Percentiles rank a stretch among this genome's conserved stretches.
phyloP scores from a whole-genome alignment of 2,329 filamentous ascomycete genomes.

The Trichoderma lentiforme region DNA sequence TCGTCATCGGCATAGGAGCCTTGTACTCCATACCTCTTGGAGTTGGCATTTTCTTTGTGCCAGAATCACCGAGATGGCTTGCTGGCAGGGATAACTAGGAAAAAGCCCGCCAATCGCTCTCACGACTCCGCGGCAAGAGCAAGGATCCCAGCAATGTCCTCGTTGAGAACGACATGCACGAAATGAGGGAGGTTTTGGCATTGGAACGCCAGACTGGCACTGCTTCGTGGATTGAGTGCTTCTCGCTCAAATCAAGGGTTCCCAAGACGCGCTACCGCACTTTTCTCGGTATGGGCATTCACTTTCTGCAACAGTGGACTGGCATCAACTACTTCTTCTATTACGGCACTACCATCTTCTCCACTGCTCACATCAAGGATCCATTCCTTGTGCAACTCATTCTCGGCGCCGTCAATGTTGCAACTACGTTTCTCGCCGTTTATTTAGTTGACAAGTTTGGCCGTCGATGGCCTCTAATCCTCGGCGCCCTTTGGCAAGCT shows the following conservation, averaged over 20 bases:
- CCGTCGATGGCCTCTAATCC: conserved; percentile 63
- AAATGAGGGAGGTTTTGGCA: conserved; percentile 48
- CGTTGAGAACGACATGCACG: conserved; percentile 51
- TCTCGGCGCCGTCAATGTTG: conserved; percentile 64
- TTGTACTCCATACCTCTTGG: conserved; percentile 51
- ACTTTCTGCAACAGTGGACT: conserved; percentile 66
- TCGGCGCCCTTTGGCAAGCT: conserved; percentile 66
- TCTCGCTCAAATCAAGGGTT: conserved; percentile 49
- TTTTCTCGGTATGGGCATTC: conserved; percentile 58
- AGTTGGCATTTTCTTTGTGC: conserved; percentile 50
- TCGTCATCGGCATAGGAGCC: conserved; percentile 57
- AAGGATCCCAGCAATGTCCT: conserved; percentile 42
- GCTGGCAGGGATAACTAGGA: conserved; percentile 47
- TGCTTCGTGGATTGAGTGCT: conserved; percentile 57
- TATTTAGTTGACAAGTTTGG: conserved; percentile 67
- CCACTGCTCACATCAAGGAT: conserved; percentile 62
- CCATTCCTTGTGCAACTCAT: conserved; percentile 67
- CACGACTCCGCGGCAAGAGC: conserved; percentile 51
- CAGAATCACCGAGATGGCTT: conserved; percentile 57
- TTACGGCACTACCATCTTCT: conserved; percentile 66
- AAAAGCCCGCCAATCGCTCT: conserved; percentile 48
- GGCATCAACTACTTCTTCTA: conserved; percentile 61
- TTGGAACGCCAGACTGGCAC: conserved; percentile 44
- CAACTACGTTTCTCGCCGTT: conserved; percentile 62
- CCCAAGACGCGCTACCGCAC: conserved; percentile 64